These are phyloP conservation scores for Pythium grandisporangium DNA, from an alignment of 352 stramenopile species.

Conservation along the genomic window DNA sequence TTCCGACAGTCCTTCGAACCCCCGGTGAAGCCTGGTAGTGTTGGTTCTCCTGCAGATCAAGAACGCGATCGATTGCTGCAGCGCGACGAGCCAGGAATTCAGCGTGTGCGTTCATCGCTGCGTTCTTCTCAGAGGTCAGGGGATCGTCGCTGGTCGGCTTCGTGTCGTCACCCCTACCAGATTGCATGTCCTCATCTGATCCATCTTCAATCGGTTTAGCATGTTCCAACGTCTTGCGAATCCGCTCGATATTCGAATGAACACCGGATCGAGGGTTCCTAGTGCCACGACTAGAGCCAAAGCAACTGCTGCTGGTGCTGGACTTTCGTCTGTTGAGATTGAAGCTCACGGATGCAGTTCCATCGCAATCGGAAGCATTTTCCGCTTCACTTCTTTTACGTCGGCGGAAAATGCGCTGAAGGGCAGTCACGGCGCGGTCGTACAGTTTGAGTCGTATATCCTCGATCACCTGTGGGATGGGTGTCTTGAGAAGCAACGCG, in stretches of 20 bases:
- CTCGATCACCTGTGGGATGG: conserved; percentile 34
- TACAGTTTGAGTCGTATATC: conserved; percentile 55
- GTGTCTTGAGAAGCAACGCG: conserved; percentile 27
- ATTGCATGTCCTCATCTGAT: no score
- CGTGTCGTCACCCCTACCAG: no score
- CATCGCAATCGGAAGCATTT: not conserved
- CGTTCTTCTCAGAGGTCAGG: not conserved
- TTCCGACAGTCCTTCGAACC: no score
- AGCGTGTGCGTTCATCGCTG: conserved; percentile 1
- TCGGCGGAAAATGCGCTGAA: conserved; percentile 52
- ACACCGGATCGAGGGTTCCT: no score
- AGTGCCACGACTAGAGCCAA: no score
- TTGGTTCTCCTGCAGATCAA: conserved; percentile 1
- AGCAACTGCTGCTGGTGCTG: not conserved
- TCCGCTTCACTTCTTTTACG: conserved; percentile 12
- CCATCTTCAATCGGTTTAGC: not conserved
- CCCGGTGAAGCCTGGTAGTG: no score
- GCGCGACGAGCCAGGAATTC: conserved; percentile 6
- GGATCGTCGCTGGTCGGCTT: not conserved
- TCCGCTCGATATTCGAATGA: not conserved
- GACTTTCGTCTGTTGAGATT: not conserved
- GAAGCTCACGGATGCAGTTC: no score
- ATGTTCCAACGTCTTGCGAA: not conserved
- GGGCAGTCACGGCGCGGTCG: conserved; percentile 37
- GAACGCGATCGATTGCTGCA: conserved; percentile 3